These are phyloP conservation scores for Litsea cubeba DNA, from an alignment of 164 flowering plant species.

Conservation along the genomic window DNA sequence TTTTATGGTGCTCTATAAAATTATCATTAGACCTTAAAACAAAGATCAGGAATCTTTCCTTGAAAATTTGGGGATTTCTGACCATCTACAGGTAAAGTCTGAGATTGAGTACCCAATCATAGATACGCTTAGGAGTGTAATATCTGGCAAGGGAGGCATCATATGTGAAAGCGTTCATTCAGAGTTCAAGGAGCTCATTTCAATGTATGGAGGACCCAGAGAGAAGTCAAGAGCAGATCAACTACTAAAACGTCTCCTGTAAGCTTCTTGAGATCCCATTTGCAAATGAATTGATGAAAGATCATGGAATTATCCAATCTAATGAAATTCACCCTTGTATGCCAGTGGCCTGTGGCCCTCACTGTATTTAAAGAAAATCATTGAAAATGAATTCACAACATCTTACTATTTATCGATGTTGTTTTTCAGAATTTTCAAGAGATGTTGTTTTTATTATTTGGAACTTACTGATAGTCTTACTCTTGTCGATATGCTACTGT, in stretches of 20 bases:
- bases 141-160: conserved; percentile 57
- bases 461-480: too few relatives aligned
- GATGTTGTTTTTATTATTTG: background rate
- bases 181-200: conserved; percentile 76
- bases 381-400: background rate
- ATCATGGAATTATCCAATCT: background rate
- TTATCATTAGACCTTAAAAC: too few relatives aligned
- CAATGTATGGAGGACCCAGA: conserved; percentile 76
- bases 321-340: background rate
- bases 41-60: too few relatives aligned
- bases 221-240: conserved; percentile 67
- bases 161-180: conserved; percentile 57
- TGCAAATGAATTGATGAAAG: background rate
- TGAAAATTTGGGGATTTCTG: background rate
- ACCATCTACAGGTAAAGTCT: conserved; percentile 47
- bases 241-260: conserved; percentile 54
- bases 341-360: background rate
- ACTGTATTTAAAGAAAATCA: background rate
- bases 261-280: conserved; percentile 24
- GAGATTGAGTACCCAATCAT: conserved; percentile 69
- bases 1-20: too few relatives aligned
- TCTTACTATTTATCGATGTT: background rate
- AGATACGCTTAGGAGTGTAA: conserved; percentile 31
- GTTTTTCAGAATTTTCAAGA: background rate
- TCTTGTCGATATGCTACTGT: too few relatives aligned